phyloP scores from a whole-genome alignment of 805 yeast genomes.

The Candida ortonii region DNA sequence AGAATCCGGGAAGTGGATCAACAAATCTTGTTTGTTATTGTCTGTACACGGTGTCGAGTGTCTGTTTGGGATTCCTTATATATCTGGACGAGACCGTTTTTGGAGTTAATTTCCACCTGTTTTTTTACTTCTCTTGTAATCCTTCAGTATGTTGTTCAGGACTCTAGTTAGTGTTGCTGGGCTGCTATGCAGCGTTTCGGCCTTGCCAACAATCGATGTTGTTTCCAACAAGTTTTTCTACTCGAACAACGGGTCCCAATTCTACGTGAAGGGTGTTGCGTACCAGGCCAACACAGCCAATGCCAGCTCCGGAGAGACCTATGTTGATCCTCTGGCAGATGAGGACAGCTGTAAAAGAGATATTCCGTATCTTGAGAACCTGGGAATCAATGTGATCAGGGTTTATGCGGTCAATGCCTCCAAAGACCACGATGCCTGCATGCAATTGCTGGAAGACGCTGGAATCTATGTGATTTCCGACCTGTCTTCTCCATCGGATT shows the following conservation, averaged over 20 bases:
- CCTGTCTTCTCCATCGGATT: conserved; percentile 77
- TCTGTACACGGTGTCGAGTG: no score
- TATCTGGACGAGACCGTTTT: no score
- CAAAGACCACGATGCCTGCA: conserved; percentile 71
- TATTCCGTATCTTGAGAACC: conserved; percentile 65
- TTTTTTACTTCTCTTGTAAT: conserved; percentile 2
- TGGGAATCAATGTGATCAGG: conserved; percentile 75
- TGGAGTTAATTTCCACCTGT: no score
- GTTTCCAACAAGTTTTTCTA: conserved; percentile 76
- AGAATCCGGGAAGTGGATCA: no score
- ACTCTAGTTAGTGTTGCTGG: conserved; percentile 13
- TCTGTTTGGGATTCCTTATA: no score
- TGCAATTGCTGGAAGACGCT: conserved; percentile 70
- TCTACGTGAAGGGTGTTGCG: conserved; percentile 84
- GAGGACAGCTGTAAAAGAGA: conserved; percentile 71
- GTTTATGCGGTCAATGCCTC: conserved; percentile 82
- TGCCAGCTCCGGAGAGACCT: conserved; percentile 31
- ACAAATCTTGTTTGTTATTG: no score
- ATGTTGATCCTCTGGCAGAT: conserved; percentile 78
- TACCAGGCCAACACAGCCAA: conserved; percentile 70
- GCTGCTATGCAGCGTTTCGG: conserved; percentile 20
- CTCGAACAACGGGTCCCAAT: conserved; percentile 70
- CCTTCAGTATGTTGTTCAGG: conserved; percentile 14
- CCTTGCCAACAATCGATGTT: conserved; percentile 53
- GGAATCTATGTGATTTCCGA: conserved; percentile 93